phyloP scores from a whole-genome alignment of 2,329 filamentous ascomycete species.

The Septoria linicola region DNA sequence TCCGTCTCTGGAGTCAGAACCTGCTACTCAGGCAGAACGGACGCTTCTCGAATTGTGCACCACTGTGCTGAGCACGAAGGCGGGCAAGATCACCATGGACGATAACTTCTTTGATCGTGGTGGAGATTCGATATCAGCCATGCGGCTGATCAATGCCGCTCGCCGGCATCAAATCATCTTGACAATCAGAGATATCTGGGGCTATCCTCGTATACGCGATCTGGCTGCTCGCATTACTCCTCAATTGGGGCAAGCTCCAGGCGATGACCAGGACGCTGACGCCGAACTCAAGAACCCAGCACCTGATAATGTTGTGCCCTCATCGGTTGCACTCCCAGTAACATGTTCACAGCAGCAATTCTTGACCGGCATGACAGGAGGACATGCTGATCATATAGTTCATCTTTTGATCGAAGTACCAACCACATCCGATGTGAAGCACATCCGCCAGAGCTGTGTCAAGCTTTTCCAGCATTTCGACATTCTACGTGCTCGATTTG shows the following conservation, averaged over 20 bases:
- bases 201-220: background rate
- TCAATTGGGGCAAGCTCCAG: background rate
- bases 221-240: constrained; percentile 1
- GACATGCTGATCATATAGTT: constrained; percentile 39
- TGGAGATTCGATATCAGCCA: constrained; percentile 48
- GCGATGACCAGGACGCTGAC: background rate
- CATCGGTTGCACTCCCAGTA: constrained; percentile 50
- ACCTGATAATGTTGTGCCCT: background rate
- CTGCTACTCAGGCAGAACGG: no score
- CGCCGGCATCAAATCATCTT: constrained; percentile 21
- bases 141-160: constrained; percentile 45
- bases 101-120: constrained; percentile 49
- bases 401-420: constrained; percentile 53
- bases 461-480: constrained; percentile 44
- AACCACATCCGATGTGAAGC: constrained; percentile 48
- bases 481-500: constrained; percentile 7
- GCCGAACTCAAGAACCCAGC: background rate
- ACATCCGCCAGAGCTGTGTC: constrained; percentile 50
- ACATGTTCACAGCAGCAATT: constrained; percentile 21
- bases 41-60: constrained; percentile 37
- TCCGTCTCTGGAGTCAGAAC: background rate
- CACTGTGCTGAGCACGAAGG: background rate
- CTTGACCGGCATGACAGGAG: constrained; percentile 21
- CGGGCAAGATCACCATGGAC: constrained; percentile 17
- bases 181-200: background rate